Base-by-base conservation (phyloP, 2,329 filamentous ascomycete genomes). In the Stemphylium vesicarium region DNA sequence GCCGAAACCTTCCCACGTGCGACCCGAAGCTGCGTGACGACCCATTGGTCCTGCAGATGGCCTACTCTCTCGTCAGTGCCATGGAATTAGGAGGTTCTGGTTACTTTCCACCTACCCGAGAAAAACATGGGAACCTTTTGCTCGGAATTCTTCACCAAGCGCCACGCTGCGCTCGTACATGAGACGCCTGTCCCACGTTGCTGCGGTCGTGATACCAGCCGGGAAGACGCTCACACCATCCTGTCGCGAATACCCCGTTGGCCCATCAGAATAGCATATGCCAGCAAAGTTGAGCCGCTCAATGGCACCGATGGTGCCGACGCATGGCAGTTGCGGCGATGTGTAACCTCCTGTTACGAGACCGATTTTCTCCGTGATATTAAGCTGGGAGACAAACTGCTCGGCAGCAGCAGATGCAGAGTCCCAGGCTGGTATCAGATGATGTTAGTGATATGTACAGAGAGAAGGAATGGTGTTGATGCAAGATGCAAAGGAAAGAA, bases 101-200 rank as follows among this genome's bases (percentile, higher is more conserved):
- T 6, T 22, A 6, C 4, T 22, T 22, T 22, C 20, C 20, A 80
- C 76, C 13, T 89, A 89, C 8, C 78, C 79, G 0, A 83, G 67
- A 15, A 74, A 66, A 16, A 82, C 70, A 36, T 82, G 70, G 10
- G 72, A 56, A 36, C 75, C 75, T 56, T 77, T 74, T 24, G 58
- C 68, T 43, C 64, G 40, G 57, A 71, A 72, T 26, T 72, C 70
- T 8, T 51, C 57, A 3, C 64, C 76, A 38, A 79, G 68, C 10
- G 68, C 63, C 2, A 66, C 38, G 3, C 69, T 76, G 12, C 75
- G 68, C 12, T 71, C 55, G 12, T 70, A 64, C 8, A 70, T 67
- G 1, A 79, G 64, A 8, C 64, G 39, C 12, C 68, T 68, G 43
- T 80, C 75, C 75, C 76, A 80, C 3, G 75, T 69, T 15, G 77